Evolutionary conservation across 768 basidiomycete genomes (phyloP).

Genomic region (Tephrocybe sp.): DNA sequence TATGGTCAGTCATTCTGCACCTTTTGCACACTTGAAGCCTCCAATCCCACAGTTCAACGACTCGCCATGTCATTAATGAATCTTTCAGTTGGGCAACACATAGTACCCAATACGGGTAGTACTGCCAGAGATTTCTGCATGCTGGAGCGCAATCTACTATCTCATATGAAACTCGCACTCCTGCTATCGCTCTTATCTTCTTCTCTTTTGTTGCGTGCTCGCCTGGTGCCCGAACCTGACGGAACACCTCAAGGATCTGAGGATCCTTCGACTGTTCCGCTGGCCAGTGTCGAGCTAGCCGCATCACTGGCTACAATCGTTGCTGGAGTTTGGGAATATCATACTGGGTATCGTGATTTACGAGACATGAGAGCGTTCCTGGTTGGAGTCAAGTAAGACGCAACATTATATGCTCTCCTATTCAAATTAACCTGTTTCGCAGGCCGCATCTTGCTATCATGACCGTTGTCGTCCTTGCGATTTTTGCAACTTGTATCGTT

Average conservation of each 20-base stretch:
- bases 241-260: constrained; percentile 13
- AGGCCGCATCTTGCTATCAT: constrained; percentile 57
- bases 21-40: too few species aligned
- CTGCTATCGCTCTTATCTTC: constrained; percentile 63
- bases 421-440: not conserved
- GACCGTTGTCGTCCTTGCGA: constrained; percentile 43
- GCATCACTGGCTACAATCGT: constrained; percentile 54
- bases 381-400: constrained; percentile 51
- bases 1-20: too few species aligned
- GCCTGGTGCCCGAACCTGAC: constrained; percentile 47
- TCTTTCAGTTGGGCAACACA: constrained; percentile 17
- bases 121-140: constrained; percentile 75
- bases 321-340: constrained; percentile 70
- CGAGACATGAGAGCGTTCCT: constrained; percentile 61
- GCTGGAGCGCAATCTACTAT: constrained; percentile 75
- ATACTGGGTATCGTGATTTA: constrained; percentile 55
- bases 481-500: constrained; percentile 53
- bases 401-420: not conserved
- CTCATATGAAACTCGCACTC: constrained; percentile 66
- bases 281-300: constrained; percentile 52
- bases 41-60: not conserved
- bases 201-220: constrained; percentile 61
- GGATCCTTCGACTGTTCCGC: constrained; percentile 35
- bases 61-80: not conserved
- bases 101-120: constrained; percentile 53